Evolutionary conservation across 2,329 filamentous ascomycete genomes (phyloP).

Genomic region (Periconia sp.): DNA sequence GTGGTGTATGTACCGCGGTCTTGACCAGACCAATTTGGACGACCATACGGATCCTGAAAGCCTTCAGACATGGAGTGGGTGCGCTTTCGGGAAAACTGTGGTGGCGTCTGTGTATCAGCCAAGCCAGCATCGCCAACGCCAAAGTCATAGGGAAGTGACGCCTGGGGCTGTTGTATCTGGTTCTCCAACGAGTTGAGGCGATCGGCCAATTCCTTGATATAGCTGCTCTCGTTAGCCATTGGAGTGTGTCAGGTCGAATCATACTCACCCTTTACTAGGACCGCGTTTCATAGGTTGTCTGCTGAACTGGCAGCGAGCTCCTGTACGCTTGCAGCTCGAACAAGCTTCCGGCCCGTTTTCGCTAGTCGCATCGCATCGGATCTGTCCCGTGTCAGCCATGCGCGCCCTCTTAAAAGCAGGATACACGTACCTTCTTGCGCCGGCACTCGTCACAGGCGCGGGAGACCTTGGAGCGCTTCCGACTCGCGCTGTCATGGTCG

Average conservation of each 20-base stretch:
- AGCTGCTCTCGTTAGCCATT: constrained; percentile 32
- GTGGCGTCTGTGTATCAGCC: constrained; percentile 34
- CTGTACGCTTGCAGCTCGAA: constrained; percentile 48
- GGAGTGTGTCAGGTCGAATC: neutral
- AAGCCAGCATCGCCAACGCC: constrained; percentile 37
- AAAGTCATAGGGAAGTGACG: constrained; percentile 43
- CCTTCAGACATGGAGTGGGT: constrained; percentile 48
- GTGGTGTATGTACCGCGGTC: constrained; percentile 40
- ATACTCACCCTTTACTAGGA: constrained; percentile 47
- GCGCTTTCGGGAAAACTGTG: constrained; percentile 43
- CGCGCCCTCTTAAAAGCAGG: neutral
- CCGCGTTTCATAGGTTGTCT: constrained; percentile 50
- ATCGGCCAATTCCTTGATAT: constrained; percentile 49
- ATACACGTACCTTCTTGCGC: constrained; percentile 45
- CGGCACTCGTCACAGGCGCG: constrained; percentile 50
- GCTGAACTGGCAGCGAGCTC: constrained; percentile 48
- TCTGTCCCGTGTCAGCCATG: constrained; percentile 34
- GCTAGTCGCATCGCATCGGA: constrained; percentile 48
- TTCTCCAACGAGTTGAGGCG: constrained; percentile 46
- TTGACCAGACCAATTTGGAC: constrained; percentile 40
- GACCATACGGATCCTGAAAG: constrained; percentile 38
- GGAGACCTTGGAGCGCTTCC: constrained; percentile 50
- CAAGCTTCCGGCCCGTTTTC: constrained; percentile 49
- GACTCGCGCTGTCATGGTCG: constrained; percentile 40
- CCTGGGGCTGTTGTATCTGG: constrained; percentile 41